Conservation (phyloP, 1,139 yeast genomes). For the Zygosaccharomyces sapae region DNA sequence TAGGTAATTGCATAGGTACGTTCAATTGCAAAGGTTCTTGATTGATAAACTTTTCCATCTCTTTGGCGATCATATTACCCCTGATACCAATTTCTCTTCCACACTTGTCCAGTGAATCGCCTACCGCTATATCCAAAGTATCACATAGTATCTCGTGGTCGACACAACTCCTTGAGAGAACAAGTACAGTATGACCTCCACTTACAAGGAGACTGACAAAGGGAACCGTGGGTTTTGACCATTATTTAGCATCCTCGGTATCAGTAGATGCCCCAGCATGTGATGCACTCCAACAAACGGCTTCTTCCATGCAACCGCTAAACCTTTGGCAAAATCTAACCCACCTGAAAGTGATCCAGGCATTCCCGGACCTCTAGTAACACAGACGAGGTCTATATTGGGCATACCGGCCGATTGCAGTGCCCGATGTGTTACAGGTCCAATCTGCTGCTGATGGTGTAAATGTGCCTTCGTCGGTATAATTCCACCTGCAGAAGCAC, state of each 20-base stretch:
- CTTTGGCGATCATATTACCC: conserved; percentile 85
- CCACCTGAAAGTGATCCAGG: conserved; percentile 85
- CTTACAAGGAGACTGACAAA: conserved; percentile 71
- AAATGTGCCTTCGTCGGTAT: conserved; percentile 81
- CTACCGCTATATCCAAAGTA: conserved; percentile 85
- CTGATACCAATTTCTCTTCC: conserved; percentile 75
- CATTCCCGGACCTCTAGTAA: conserved; percentile 98
- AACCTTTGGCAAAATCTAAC: conserved; percentile 78
- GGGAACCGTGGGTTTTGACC: conserved; percentile 53
- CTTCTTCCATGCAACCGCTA: conserved; percentile 67
- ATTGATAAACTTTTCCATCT: conserved; percentile 58
- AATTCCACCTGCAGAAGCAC: conserved; percentile 72
- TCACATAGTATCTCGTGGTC: conserved; percentile 72
- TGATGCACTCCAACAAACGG: conserved; percentile 93
- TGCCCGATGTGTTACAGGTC: conserved; percentile 43
- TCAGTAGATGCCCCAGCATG: conserved; percentile 86
- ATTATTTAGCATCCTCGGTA: conserved; percentile 53
- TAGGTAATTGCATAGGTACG: conserved; percentile 40
- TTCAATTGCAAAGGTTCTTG: conserved; percentile 32
- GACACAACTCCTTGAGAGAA: conserved; percentile 53
- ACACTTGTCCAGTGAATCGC: conserved; percentile 91
- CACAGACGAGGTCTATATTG: conserved; percentile 76
- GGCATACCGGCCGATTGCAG: conserved; percentile 35
- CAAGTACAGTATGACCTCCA: conserved; percentile 95
- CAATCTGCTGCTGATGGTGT: conserved; percentile 65